Evolutionary conservation across 805 yeast genomes (phyloP).

Genomic region (Suhomyces faveliae): DNA sequence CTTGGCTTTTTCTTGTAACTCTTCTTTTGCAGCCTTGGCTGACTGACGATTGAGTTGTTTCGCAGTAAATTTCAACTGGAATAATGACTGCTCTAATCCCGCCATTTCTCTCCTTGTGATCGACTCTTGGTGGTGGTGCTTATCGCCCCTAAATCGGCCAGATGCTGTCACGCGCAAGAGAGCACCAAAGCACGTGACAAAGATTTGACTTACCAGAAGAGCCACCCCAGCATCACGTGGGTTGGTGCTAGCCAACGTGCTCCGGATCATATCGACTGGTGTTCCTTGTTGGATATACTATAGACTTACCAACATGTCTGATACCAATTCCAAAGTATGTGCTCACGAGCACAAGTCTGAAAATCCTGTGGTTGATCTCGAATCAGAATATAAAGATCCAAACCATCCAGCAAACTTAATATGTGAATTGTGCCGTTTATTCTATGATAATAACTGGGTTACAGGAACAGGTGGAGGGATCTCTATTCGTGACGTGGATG

Average conservation of each 20-base stretch:
- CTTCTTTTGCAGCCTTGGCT: slow-evolving; percentile 86
- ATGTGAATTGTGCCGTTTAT: slow-evolving; percentile 73
- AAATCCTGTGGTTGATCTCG: not conserved
- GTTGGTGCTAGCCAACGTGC: not conserved
- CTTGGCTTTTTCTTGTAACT: slow-evolving; percentile 78
- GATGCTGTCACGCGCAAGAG: not conserved
- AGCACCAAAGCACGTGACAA: not conserved
- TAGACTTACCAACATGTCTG: not conserved
- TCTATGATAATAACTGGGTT: slow-evolving; percentile 85
- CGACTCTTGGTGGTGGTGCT: not conserved
- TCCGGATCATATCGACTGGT: not conserved
- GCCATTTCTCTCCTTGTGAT: slow-evolving; percentile 16
- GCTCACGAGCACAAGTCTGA: not conserved
- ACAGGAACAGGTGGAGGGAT: slow-evolving; percentile 97
- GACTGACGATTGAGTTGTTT: slow-evolving; percentile 91
- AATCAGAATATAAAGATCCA: slow-evolving; percentile 44
- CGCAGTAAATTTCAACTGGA: slow-evolving; percentile 67
- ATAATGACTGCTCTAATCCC: slow-evolving; percentile 29
- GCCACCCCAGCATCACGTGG: not conserved
- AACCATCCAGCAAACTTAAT: slow-evolving; percentile 81
- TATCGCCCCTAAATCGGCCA: slow-evolving; percentile 5
- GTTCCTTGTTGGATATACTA: not conserved
- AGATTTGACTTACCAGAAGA: too few relatives aligned
- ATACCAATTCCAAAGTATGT: not conserved
- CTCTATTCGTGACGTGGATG: slow-evolving; percentile 58